These are phyloP conservation scores for Cunninghamia lanceolata DNA, from an alignment of 75 land plant genomes.

Conservation along the genomic window DNA sequence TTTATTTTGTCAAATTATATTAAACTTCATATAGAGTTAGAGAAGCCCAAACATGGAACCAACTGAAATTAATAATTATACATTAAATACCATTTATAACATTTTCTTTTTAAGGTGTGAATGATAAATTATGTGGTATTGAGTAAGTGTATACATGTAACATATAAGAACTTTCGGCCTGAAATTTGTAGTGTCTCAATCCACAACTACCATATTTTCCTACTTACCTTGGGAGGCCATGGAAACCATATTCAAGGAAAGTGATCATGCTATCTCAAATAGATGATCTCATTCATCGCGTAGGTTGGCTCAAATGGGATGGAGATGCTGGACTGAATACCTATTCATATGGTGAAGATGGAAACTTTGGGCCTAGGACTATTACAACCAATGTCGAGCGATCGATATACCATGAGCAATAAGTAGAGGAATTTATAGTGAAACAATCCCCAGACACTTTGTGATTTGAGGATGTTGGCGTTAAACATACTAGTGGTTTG, in stretches of 20 bases:
- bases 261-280: conserved; percentile 31
- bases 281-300: conserved; percentile 22
- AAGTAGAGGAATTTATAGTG: conserved; percentile 4
- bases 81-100: too few relatives aligned
- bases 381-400: conserved; percentile 25
- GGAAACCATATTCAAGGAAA: conserved; percentile 56
- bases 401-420: conserved; percentile 17
- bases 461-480: not conserved
- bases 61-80: too few relatives aligned
- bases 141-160: not conserved
- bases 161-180: not conserved
- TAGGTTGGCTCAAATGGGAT: conserved; percentile 53
- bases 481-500: not conserved
- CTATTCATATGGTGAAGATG: conserved; percentile 40
- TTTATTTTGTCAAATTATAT: too few relatives aligned
- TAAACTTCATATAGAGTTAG: too few relatives aligned
- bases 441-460: not conserved
- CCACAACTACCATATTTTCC: conserved; percentile 32
- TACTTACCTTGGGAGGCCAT: conserved; percentile 60
- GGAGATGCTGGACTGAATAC: conserved; percentile 30
- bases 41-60: too few relatives aligned
- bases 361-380: conserved; percentile 32
- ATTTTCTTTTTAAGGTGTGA: too few relatives aligned
- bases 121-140: too few relatives aligned
- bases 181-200: conserved; percentile 20